These are phyloP conservation scores for Lactuca sativa DNA, from an alignment of 129 eudicot species.

Conservation along the genomic window DNA sequence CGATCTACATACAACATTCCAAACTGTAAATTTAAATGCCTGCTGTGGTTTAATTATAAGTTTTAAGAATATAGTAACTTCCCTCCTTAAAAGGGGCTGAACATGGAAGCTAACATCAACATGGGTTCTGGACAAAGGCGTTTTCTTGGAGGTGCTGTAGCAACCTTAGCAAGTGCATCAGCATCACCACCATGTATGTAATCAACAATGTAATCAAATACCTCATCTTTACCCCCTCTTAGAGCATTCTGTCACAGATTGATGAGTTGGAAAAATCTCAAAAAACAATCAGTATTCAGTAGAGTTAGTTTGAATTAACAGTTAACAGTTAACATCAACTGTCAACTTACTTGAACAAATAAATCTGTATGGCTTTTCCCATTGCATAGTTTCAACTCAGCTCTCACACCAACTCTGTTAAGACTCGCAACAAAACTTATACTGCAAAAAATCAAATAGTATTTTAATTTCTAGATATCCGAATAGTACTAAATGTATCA, in stretches of 20 bases:
- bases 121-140: conserved; percentile 77
- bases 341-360: conserved; percentile 63
- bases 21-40: background rate
- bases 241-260: conserved; percentile 66
- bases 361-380: conserved; percentile 86
- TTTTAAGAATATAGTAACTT: conserved; percentile 1
- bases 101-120: conserved; percentile 55
- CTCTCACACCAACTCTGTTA: conserved; percentile 50
- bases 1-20: conserved; percentile 1
- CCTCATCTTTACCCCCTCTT: conserved; percentile 89
- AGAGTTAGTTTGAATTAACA: background rate
- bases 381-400: conserved; percentile 56
- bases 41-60: background rate
- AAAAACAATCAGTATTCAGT: background rate
- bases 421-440: conserved; percentile 60
- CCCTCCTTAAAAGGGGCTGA: conserved; percentile 77
- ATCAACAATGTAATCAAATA: conserved; percentile 62
- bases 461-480: background rate
- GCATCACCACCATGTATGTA: conserved; percentile 65
- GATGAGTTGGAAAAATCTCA: background rate
- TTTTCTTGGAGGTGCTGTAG: conserved; percentile 73
- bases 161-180: conserved; percentile 84
- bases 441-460: conserved; percentile 40
- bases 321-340: conserved; percentile 13
- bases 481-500: background rate